Percentiles rank a stretch among this genome's conserved stretches.
phyloP scores from a whole-genome alignment of 805 yeast genomes.

The Ogataea thermomethanolica region DNA sequence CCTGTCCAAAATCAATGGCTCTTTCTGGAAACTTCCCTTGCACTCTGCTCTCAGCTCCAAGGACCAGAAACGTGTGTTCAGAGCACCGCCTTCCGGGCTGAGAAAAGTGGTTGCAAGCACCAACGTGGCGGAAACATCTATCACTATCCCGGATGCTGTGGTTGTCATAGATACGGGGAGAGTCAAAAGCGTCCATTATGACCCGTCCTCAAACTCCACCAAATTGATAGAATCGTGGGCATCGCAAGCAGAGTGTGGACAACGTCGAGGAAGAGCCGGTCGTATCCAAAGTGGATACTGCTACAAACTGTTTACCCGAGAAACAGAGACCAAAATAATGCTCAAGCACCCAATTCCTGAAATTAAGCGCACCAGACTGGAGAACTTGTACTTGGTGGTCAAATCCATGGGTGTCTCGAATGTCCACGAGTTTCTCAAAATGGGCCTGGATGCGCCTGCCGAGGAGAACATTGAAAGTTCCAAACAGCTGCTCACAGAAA shows the following conservation, averaged over 20 bases:
- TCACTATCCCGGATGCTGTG: slow-evolving; percentile 92
- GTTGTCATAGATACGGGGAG: slow-evolving; percentile 87
- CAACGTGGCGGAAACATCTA: slow-evolving; percentile 95
- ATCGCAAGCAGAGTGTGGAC: slow-evolving; percentile 84
- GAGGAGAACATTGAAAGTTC: slow-evolving; percentile 49
- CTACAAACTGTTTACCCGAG: slow-evolving; percentile 70
- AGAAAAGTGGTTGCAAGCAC: slow-evolving; percentile 87
- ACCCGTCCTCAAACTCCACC: slow-evolving; percentile 63
- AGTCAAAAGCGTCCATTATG: slow-evolving; percentile 74
- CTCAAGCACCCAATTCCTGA: slow-evolving; percentile 80
- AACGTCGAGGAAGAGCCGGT: slow-evolving; percentile 97
- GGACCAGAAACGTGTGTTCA: slow-evolving; percentile 79
- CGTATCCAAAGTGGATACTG: slow-evolving; percentile 84
- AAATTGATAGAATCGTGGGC: slow-evolving; percentile 79
- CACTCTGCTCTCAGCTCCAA: slow-evolving; percentile 84
- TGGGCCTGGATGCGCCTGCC: slow-evolving; percentile 83
- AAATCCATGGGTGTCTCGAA: slow-evolving; percentile 83
- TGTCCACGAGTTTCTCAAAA: slow-evolving; percentile 63
- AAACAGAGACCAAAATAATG: slow-evolving; percentile 56
- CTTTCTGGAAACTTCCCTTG: slow-evolving; percentile 59
- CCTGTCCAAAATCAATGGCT: slow-evolving; percentile 36
- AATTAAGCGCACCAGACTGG: slow-evolving; percentile 78
- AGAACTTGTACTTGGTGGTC: slow-evolving; percentile 76
- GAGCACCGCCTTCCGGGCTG: slow-evolving; percentile 44
- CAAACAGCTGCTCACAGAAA: slow-evolving; percentile 49